A percentile compares a stretch with the other conserved stretches of the same genome.
Evolutionary conservation across 2,329 filamentous ascomycete genomes (phyloP).

Genomic region (Botrytis squamosa): DNA sequence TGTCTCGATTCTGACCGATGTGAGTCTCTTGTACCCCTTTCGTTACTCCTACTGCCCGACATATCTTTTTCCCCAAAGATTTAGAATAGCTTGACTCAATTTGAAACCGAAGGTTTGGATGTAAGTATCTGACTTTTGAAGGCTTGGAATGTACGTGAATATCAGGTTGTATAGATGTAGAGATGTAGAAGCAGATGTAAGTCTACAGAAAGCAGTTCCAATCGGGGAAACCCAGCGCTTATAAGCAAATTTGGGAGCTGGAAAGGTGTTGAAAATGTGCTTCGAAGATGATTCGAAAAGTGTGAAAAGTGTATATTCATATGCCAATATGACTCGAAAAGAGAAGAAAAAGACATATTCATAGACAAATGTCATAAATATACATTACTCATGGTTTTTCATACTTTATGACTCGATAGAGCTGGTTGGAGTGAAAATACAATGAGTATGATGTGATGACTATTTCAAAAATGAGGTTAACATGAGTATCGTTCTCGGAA

Average conservation of each 20-base stretch:
- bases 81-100: no score
- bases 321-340: background rate
- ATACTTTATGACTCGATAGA: background rate
- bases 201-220: background rate
- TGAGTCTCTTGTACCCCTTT: no score
- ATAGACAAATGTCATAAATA: background rate
- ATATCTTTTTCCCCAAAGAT: no score
- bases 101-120: no score
- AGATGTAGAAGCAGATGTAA: background rate
- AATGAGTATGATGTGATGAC: background rate
- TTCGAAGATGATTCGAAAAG: background rate
- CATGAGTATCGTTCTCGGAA: background rate
- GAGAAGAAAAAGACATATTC: background rate
- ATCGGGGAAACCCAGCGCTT: accelerated
- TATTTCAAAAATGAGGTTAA: background rate
- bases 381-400: background rate
- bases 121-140: no score
- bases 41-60: no score
- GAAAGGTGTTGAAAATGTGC: background rate
- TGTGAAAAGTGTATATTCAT: background rate
- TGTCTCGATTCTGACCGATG: no score
- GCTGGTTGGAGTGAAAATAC: background rate
- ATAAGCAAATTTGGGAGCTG: background rate
- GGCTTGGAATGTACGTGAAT: no score
- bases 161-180: no score